Conservation (phyloP, 202 grass and related monocot genomes). For the Panicum virgatum region DNA sequence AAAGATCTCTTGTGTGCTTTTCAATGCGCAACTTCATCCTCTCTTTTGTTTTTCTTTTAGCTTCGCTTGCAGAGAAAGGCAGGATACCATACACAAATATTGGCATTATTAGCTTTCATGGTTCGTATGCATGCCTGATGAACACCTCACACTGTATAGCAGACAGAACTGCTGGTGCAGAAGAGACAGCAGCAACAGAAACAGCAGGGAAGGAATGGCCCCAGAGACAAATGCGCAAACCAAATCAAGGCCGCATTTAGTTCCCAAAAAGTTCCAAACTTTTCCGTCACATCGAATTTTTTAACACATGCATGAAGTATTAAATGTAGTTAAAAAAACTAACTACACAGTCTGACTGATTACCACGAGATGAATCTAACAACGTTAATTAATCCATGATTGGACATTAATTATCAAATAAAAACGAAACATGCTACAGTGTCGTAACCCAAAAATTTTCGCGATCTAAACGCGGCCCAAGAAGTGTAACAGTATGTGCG, state of each 20-base stretch:
- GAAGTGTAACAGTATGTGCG: slow-evolving; percentile 10
- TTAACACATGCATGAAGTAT: too few species aligned
- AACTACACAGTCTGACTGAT: too few species aligned
- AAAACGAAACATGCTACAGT: too few species aligned
- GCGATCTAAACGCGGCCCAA: too few species aligned
- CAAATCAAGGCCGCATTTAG: too few species aligned
- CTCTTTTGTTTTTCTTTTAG: background rate
- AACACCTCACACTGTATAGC: slow-evolving; percentile 17
- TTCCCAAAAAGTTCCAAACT: too few species aligned
- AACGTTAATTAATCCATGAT: too few species aligned
- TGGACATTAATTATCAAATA: too few species aligned
- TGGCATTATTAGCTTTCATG: slow-evolving; percentile 36
- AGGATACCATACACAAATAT: slow-evolving; percentile 28
- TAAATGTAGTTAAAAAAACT: too few species aligned
- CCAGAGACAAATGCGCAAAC: slow-evolving; percentile 42
- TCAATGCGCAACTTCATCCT: background rate
- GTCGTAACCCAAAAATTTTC: too few species aligned
- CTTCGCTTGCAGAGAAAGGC: slow-evolving; percentile 38
- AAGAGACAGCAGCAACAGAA: slow-evolving; percentile 55
- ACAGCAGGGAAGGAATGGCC: slow-evolving; percentile 40
- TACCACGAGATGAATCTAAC: too few species aligned
- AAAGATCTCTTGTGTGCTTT: slow-evolving; percentile 38
- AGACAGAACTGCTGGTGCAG: slow-evolving; percentile 43
- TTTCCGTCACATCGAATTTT: too few species aligned
- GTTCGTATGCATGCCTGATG: slow-evolving; percentile 9